Base-by-base conservation (phyloP, 148 eudicot species). In the Nyssa sinensis region DNA sequence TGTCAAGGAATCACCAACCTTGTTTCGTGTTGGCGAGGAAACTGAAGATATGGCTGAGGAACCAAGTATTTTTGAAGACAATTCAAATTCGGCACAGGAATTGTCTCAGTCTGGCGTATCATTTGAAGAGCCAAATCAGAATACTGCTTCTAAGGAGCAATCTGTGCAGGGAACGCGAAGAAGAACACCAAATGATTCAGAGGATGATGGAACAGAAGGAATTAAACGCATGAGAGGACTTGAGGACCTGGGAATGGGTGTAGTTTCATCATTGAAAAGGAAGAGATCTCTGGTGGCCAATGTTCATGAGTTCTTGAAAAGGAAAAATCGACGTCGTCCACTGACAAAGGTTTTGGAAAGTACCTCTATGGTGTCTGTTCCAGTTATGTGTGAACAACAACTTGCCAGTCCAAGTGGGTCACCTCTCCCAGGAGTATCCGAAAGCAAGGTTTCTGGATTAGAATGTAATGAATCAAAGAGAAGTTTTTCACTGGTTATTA, bases 161-260 rank as follows among this genome's bases (percentile, higher is more conserved):
- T 71, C 77, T 70, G 30, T 41, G n/a, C 78, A 77, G 74, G 82
- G 80, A 34, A 85, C 61, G 73, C 81, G 74, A 71, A 73, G 83
- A 49, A 84, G 71, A 75, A 86, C 88, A 66, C 92, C 91, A 31
- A 86, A 90, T 79, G 96, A 94, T 66, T 94, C 97, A 23, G 97
- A 94, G 70, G 98, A 94, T 82, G 96, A 94, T 72, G 96, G 92
- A 64, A 81, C 76, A 28, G 96, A 90, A 85, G 92, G 97, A 73
- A 74, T 75, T 27, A 92, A 89, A 80, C 90, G 96, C 17, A 94
- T 94, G 97, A 89, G 78, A 83, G 98, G 97, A 59, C 90, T 94
- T 7, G 86, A 89, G 78, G 97, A 94, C 72, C 66, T 92, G 37
- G 96, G 97, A 8, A 59, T 81, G 77, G 84, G 91, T 28, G 80